Base-by-base conservation (phyloP, 768 basidiomycete genomes). In the Mrakia gelida region DNA sequence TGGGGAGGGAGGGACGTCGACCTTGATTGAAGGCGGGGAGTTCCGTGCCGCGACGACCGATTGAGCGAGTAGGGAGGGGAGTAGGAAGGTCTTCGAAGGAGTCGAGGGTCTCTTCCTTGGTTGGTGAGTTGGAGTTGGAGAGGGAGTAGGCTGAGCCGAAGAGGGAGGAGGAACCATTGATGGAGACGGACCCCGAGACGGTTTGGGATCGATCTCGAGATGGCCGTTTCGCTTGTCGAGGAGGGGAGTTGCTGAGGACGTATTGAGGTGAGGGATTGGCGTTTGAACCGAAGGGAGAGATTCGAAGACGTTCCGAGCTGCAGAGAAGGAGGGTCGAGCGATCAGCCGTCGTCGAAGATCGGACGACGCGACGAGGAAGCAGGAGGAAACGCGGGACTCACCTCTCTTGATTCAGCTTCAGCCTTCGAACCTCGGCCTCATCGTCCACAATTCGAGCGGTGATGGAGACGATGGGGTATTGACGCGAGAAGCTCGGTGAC, bases 391-490 rank as follows among this genome's bases (percentile, higher is more conserved):
- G 21, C 23, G 2, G 8, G 34, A 28, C 65, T 32, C 65, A 75
- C 75, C 45, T 54, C 21, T 49, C 28, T 11, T 23, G 18, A n/a
- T 52, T 41, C 43, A 75, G 11, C n/a, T 32, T 52, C 61, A 30
- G 34, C 52, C 52, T 45, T 10, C 63, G 30, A 16, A 65, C 65
- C 23, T 75, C 75, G 32, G 43, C 30, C 65, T 75, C 75, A n/a
- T 75, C 75, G 30, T 56, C 43, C 1, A 67, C 26, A 18, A 75
- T 75, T 0, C 63, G 28, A 13, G 28, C 63, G 15, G 54, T 49
- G 3, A 68, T 41, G 6, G 21, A 18, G 16, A 70, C 67, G 13
- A 70, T 9, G 34, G 67, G 67, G 41, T 41, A 70, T 23, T 38
- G 67, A 21, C n/a, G 41, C 28, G 43, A 38, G 61, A 32, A 75